Evolutionary conservation across 148 eudicot genomes (phyloP), one percentile per base, ranked within the genome.

Genomic region (Rhododendron ferrugineum): DNA sequence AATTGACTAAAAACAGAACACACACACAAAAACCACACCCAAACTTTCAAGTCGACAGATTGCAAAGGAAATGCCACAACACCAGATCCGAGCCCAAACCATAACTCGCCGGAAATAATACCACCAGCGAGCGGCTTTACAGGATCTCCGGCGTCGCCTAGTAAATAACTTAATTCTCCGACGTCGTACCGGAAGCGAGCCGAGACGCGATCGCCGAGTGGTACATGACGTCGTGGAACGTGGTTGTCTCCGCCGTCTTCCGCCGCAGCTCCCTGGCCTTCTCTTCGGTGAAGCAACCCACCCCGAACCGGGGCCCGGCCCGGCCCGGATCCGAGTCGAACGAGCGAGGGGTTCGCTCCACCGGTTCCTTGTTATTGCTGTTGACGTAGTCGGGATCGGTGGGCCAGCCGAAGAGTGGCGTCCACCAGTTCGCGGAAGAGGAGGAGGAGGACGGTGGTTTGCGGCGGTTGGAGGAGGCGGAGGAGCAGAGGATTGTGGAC

Each of bases 171-270:
- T 64, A 28, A 3, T 32, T 6, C 9, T 70, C 40, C 37, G 75
- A 4, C 26, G 93, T 86, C 20, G 91, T 81, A 54, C 92, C 96
- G 16, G 96, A 90, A 0, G 98, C 98, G 34, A 95, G 95, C 6
- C 98, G 88, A 76, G 98, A 91, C 5, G 98, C 96, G 28, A 95
- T 93, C 2, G 98, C 94, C 6, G 96, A 95, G 81, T 95, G 98
- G 68, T 95, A 95, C 98, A 95, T 95, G 2, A 85, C 86, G 62
- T 95, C 98, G 79, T 95, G 98, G 81, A 91, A 95, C 37, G 91
- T 84, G 50, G 87, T 85, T 50, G 83, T 86, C 28, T 92, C 93
- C 36, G 68, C 86, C 18, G 95, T 93, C 95, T 92, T 95, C 88
- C 81, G 79, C 72, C 98, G 83, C 37, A 95, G 78, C 88, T 88